Base-by-base conservation (phyloP, 768 basidiomycete species). In the Rhodotorula paludigena region DNA sequence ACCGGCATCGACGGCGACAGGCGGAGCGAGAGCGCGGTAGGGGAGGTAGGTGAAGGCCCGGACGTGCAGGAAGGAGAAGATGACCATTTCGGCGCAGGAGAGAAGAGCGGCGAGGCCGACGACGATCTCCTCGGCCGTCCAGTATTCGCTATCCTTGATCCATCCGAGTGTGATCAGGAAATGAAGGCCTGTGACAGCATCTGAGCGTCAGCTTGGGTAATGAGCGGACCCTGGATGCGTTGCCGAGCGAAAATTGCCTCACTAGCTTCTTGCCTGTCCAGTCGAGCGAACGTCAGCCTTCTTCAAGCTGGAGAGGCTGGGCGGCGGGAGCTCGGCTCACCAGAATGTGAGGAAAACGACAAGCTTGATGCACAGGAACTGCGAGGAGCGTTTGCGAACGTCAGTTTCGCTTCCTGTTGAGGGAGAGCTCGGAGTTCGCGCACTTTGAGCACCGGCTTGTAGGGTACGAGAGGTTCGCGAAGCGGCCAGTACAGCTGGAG, bases 61-160 rank as follows among this genome's bases (percentile, higher is more conserved):
- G 76, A 90, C 80, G 77, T 90, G 89, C 10, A 89, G 75, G 58
- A 87, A 83, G 9, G 85, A 85, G 66, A 59, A 65, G 64, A 54
- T 10, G 57, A 83, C 84, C 88, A 90, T 89, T 77, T 89, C 88
- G 68, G 87, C 82, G 1, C 86, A 87, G 73, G 88, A 85, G 5
- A 86, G 73, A 18, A 89, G 78, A 0, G 87, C 87, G 23, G 84
- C 83, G 48, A 88, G 83, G 8, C 86, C 88, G 35, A 87, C 85
- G 71, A 86, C 85, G 69, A 89, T 85, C 73, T 88, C 86, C 14
- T 84, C 84, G 7, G 86, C 85, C 3, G 87, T 87, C 87, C 66
- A 74, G 63, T 77, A 75, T 33, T 66, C 49, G 7, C 60, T 69
- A 23, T 83, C 82, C 77, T 87, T 87, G 63, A 89, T 82, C 9